Evolutionary conservation across 1,284 basidiomycete species (phyloP), one percentile per base, ranked within the genome.

Genomic region (Flammula alnicola): DNA sequence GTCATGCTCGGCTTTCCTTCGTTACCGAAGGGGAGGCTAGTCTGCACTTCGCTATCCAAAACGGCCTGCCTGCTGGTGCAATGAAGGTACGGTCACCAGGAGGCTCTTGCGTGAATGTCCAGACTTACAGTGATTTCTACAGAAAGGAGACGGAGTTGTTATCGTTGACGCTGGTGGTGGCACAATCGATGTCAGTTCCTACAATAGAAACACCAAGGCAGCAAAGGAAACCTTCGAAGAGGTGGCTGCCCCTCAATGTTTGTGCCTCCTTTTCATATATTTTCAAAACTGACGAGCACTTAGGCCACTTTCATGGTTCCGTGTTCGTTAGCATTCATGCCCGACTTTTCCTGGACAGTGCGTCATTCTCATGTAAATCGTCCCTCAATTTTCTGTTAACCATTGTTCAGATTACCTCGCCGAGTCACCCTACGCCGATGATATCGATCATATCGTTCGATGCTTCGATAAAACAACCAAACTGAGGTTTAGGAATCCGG

Each of bases 121-220:
- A 11, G 16, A 5, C 20, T 32, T 22, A 41, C 29, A n/a, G 9
- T 9, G 8, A 20, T 16, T 31, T 22, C 1, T 48, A 9, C 56
- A 70, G 74, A 55, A 64, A 10, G 68, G 70, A 2, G 62, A 73
- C 9, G 76, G 75, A 0, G 66, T 83, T 2, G 67, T 80, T n/a
- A 69, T 85, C 11, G 73, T 84, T 14, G 81, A 83, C 52, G 79
- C 79, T 1, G 80, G 80, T 1, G 80, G 80, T 25, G 81, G 81
- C 0, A 83, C 80, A 0, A 63, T 83, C 3, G 81, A 83, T 38
- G 56, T 83, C 25, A 80, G 78, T 54, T 70, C 78, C 3, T 82
- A 81, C 53, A 51, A 66, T 56, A 32, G 66, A 59, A 59, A 57
- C 14, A 33, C 48, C 23, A 17, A 45, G 7, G 43, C 23, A 58